Conservation (phyloP, 2,329 filamentous ascomycete species). For the Huntiella abstrusa region DNA sequence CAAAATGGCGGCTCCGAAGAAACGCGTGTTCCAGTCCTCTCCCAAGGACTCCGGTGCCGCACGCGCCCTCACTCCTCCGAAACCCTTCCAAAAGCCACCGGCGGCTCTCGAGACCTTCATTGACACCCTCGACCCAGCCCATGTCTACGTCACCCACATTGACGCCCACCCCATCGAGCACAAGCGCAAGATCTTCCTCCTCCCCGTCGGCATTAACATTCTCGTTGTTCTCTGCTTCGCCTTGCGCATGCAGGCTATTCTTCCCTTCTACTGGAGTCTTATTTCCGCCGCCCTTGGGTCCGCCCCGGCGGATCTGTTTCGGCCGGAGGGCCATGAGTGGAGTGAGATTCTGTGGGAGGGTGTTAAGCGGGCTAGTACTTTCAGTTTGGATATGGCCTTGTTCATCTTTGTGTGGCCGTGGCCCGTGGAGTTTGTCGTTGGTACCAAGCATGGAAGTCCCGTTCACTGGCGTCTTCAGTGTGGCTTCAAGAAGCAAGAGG, state of each 20-base stretch:
- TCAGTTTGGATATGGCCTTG: constrained; percentile 57
- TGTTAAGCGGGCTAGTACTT: constrained; percentile 38
- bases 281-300: constrained; percentile 45
- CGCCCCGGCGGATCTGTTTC: constrained; percentile 47
- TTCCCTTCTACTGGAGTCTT: constrained; percentile 55
- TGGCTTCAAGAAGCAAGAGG: constrained; percentile 62
- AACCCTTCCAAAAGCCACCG: constrained; percentile 51
- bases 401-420: constrained; percentile 51
- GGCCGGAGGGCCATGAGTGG: constrained; percentile 37
- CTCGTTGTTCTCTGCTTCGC: constrained; percentile 43
- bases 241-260: constrained; percentile 48
- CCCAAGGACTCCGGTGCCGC: not conserved
- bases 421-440: constrained; percentile 54
- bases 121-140: constrained; percentile 41
- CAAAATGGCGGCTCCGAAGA: constrained; percentile 8
- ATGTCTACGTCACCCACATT: constrained; percentile 73
- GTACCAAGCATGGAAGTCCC: constrained; percentile 38
- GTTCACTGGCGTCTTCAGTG: constrained; percentile 52
- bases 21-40: constrained; percentile 10
- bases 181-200: constrained; percentile 67
- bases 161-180: constrained; percentile 50
- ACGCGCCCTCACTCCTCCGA: constrained; percentile 25
- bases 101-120: constrained; percentile 46
- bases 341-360: constrained; percentile 37
- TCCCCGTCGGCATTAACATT: constrained; percentile 62